Base-by-base conservation (phyloP, 345 rosid genomes). In the Lepidium aucheri region DNA sequence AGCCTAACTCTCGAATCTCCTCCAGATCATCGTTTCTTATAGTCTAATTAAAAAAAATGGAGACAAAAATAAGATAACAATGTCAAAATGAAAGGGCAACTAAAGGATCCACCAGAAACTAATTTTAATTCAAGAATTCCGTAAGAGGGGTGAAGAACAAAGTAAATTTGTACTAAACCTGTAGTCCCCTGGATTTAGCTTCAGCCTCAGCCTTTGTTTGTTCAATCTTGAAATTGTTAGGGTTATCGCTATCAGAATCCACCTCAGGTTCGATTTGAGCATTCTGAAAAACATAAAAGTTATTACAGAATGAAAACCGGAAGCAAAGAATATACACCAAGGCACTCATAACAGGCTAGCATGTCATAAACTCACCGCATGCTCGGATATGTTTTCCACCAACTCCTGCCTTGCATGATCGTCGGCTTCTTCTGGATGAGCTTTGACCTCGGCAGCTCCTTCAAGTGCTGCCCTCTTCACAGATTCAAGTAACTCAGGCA, bases 191-290 rank as follows among this genome's bases (percentile, higher is more conserved):
- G 34, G 88, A 84, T 70, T 77, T 81, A 42, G 99, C 97, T 82
- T 94, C 97, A 61, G 85, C 93, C 82, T 94, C 99, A 0, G 99
- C 99, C 52, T 85, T 85, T 53, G 97, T 94, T 42, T 81, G 91
- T 82, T 94, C 99, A 70, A 94, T 94, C 82, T 82, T 85, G 53
- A 77, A 80, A 35, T 63, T 78, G 59, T 79, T 72, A 59, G 77
- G 43, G 74, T 74, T 83, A 18, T 85, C 86, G 34, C 69, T 78
- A 72, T 90, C 96, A 59, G 84, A 83, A 74, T 79, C 91, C 73
- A 77, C 18, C 81, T 86, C 95, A 67, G 61, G n/a, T 54, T 86
- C 93, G 39, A 81, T 89, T 66, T 77, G 85, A 17, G 73, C 78
- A 69, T 80, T 85, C 97, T 94, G 74, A 42, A 64, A 79, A 39